Base-by-base conservation (phyloP, 129 eudicot species). In the Cynara cardunculus region DNA sequence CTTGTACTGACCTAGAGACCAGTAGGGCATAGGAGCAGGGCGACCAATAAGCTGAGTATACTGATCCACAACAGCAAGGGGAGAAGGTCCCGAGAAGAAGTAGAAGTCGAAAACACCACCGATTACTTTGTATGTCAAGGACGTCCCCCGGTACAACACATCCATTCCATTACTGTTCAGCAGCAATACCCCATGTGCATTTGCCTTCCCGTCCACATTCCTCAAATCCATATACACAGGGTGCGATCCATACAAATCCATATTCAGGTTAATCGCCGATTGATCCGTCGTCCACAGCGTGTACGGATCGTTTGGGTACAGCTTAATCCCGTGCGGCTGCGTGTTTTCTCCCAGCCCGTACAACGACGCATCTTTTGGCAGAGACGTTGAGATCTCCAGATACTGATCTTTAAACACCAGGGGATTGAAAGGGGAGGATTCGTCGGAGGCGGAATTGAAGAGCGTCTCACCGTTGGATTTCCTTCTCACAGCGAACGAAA, bases 21-120 rank as follows among this genome's bases (percentile, higher is more conserved):
- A 96, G 84, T 92, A 96, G 19, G 99, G 99, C 99, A 96, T 96
- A 18, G 99, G 94, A 25, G 99, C 98, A 7, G 99, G 99, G 9
- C 99, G 87, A 6, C 99, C 99, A 56, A 96, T 83, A 35, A 96
- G 84, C 75, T 81, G 86, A 12, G 99, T 96, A 69, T 96, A 96
- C 91, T 96, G 97, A 83, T 96, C 97, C 7, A 92, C 93, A 41
- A 96, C 98, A 5, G 73, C 91, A 44, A 96, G 88, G 4, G 99
- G 99, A 0, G 91, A 32, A 8, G 93, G 90, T 10, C 99, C 99
- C 0, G 93, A 81, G 44, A 96, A 92, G 90, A 92, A 96, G 93
- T 92, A 92, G 89, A 96, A 85, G 85, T 96, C 99, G 5, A 92
- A 86, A 86, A 96, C 82, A 85, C 99, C 99, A 81, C 99, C 99